Evolutionary conservation across 2,329 filamentous ascomycete genomes (phyloP), one percentile per base, ranked within the genome.

Genomic region (Trichoderma sp.): DNA sequence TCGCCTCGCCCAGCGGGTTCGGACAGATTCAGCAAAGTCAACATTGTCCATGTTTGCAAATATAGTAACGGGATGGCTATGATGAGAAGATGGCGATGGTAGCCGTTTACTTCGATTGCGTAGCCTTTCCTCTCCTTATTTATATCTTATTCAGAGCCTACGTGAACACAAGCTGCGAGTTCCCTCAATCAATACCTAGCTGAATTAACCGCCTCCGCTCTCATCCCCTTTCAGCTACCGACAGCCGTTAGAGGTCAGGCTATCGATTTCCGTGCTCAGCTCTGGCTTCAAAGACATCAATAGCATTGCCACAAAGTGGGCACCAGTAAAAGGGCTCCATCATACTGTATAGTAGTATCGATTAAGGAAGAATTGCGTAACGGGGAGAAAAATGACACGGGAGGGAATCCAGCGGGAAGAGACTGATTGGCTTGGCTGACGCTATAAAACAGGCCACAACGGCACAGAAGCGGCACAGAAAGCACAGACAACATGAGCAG

Each of bases 121-220:
- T 43, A 17, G 39, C 39, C 17, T n/a, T 43, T 9, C 7, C 39
- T 43, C 4, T 43, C 39, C 39, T 43, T 39, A 39, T 17, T 17
- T 43, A n/a, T 43, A 43, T 43, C 17, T 43, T 43, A 43, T n/a
- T n/a, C 3, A 43, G 39, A 43, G 39, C 7, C 39, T 43, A n/a
- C 3, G 7, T 43, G 15, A 43, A 43, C 39, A 43, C 39, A 43
- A 43, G 17, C 17, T 43, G 1, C 7, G 6, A n/a, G 15, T 17
- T 9, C 0, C 0, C 7, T 43, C 1, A 17, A n/a, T n/a, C 39
- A 1, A n/a, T n/a, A n/a, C n/a, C n/a, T n/a, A 9, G 39, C 39
- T 43, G 39, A 43, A 43, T n/a, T 9, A n/a, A 17, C 15, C 17
- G 7, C 39, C 39, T 43, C 39, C 39, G 1, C 39, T 43, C 39